phyloP scores from a whole-genome alignment of 139 green algal genomes.

The Nannochloris sp. region DNA sequence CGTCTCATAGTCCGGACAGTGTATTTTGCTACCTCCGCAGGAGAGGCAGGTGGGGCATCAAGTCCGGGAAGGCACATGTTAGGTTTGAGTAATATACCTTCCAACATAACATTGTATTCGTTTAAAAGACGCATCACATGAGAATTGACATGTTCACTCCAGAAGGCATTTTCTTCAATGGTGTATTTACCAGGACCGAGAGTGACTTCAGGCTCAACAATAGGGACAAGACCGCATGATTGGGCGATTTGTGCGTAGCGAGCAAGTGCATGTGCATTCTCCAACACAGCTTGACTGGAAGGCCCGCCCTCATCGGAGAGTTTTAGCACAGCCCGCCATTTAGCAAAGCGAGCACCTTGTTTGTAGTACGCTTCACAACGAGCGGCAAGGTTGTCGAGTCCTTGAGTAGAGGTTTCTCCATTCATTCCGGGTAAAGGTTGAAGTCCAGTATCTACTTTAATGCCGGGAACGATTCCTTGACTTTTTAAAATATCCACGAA shows the following conservation, averaged over 20 bases:
- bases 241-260: slow-evolving; percentile 85
- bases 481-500: slow-evolving; percentile 63
- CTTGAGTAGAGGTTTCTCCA: slow-evolving; percentile 47
- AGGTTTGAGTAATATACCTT: slow-evolving; percentile 92
- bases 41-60: slow-evolving; percentile 41
- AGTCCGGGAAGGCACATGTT: slow-evolving; percentile 80
- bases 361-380: slow-evolving; percentile 71
- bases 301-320: slow-evolving; percentile 54
- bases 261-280: slow-evolving; percentile 86
- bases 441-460: slow-evolving; percentile 86
- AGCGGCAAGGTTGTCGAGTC: slow-evolving; percentile 67
- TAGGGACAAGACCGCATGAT: slow-evolving; percentile 77
- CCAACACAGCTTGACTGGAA: slow-evolving; percentile 67
- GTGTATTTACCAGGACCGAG: slow-evolving; percentile 65
- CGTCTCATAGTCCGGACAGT: slow-evolving; percentile 75
- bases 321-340: slow-evolving; percentile 78
- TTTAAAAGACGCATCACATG: slow-evolving; percentile 80
- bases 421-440: slow-evolving; percentile 36
- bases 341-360: slow-evolving; percentile 82
- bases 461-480: slow-evolving; percentile 68
- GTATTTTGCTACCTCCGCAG: slow-evolving; percentile 61
- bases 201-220: slow-evolving; percentile 90
- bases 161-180: slow-evolving; percentile 81
- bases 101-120: slow-evolving; percentile 81
- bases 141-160: slow-evolving; percentile 37